phyloP scores from a whole-genome alignment of 192 early-diverging fungal genomes.

The Coemansia sp. region DNA sequence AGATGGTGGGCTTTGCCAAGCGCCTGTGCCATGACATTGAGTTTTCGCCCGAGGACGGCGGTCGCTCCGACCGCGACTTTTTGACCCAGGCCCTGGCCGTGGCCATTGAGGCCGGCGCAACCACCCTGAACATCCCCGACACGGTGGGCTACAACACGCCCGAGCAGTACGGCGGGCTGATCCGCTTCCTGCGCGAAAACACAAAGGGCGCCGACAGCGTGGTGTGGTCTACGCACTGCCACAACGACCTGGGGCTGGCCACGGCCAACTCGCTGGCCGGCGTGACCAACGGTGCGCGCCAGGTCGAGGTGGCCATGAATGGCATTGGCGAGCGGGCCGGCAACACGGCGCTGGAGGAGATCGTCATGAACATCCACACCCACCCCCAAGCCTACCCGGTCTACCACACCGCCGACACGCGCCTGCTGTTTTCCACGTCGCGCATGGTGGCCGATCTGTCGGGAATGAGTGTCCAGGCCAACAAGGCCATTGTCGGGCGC shows the following conservation, averaged over 20 bases:
- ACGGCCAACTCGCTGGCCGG: constrained; percentile 95
- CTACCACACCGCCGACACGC: constrained; percentile 84
- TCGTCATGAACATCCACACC: constrained; percentile 92
- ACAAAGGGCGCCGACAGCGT: constrained; percentile 64
- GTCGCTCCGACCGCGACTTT: constrained; percentile 84
- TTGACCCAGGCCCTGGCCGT: constrained; percentile 73
- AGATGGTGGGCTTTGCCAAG: constrained; percentile 74
- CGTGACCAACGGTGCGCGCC: constrained; percentile 83
- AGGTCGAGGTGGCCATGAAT: constrained; percentile 96
- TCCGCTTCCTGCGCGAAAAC: constrained; percentile 73
- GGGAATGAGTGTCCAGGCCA: constrained; percentile 94
- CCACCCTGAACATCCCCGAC: constrained; percentile 96
- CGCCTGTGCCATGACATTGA: constrained; percentile 83
- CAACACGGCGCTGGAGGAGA: constrained; percentile 93
- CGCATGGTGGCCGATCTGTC: constrained; percentile 83
- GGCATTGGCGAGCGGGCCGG: constrained; percentile 98
- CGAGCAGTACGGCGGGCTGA: constrained; percentile 79
- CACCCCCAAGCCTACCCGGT: constrained; percentile 87
- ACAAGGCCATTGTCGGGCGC: constrained; percentile 96
- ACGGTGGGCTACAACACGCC: constrained; percentile 96
- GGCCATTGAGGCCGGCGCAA: constrained; percentile 87
- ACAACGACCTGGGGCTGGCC: constrained; percentile 94
- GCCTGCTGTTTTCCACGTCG: constrained; percentile 79
- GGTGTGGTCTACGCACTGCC: constrained; percentile 94
- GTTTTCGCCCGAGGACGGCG: constrained; percentile 94